Evolutionary conservation across 2,329 filamentous ascomycete genomes (phyloP).

Genomic region (Fusarium sterilihyphosum): DNA sequence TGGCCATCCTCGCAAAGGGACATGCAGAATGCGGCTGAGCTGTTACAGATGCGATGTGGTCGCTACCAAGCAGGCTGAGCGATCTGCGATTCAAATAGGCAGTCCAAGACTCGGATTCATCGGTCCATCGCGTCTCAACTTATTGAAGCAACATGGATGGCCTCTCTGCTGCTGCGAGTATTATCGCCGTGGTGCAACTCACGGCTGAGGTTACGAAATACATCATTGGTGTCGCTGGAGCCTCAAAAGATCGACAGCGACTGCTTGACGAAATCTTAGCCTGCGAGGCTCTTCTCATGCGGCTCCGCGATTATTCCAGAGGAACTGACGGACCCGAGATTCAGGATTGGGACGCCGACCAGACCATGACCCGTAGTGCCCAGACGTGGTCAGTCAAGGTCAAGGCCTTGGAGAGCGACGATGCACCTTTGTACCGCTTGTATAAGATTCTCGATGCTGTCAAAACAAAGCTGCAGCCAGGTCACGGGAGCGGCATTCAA

Average conservation of each 20-base stretch:
- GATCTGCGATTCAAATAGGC: neutral
- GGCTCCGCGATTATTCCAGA: neutral
- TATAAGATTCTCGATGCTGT: slow-evolving; percentile 6
- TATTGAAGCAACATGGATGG: neutral
- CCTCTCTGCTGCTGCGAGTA: slow-evolving; percentile 18
- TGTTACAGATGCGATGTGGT: neutral
- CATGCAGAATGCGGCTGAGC: neutral
- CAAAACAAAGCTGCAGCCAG: slow-evolving; percentile 22
- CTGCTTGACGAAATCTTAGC: slow-evolving; percentile 28
- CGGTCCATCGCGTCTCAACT: neutral
- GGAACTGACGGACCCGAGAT: neutral
- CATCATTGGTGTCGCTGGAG: slow-evolving; percentile 17
- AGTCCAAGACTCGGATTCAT: neutral
- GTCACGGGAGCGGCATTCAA: neutral
- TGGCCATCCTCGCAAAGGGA: neutral
- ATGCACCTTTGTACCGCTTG: slow-evolving; percentile 27
- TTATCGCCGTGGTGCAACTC: slow-evolving; percentile 37
- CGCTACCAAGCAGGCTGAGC: neutral
- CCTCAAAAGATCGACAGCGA: slow-evolving; percentile 18
- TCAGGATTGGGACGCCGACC: neutral
- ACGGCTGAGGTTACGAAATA: slow-evolving; percentile 29
- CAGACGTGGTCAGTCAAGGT: slow-evolving; percentile 34
- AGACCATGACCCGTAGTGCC: neutral
- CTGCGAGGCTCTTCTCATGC: slow-evolving; percentile 24
- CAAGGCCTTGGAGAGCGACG: slow-evolving; percentile 28